These are phyloP conservation scores for Dactylella cylindrospora DNA, from an alignment of 2,329 filamentous ascomycete species.

Conservation along the genomic window DNA sequence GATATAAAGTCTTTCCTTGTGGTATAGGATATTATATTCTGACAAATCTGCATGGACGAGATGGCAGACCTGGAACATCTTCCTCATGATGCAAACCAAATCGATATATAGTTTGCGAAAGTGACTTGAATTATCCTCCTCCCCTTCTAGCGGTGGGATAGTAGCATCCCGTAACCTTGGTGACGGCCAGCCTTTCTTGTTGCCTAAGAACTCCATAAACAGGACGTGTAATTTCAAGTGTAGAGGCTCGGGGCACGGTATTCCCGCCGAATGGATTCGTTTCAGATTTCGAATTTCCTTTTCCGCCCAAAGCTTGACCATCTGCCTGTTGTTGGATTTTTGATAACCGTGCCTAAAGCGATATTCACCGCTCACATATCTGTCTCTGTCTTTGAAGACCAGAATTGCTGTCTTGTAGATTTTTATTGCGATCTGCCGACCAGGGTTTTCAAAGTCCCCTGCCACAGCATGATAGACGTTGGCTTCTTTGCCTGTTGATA, in stretches of 20 bases:
- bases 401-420: constrained; percentile 98
- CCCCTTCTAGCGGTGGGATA: constrained; percentile 61
- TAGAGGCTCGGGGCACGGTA: constrained; percentile 86
- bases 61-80: constrained; percentile 86
- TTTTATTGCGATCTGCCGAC: constrained; percentile 78
- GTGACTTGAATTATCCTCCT: constrained; percentile 56
- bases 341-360: constrained; percentile 87
- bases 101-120: constrained; percentile 81
- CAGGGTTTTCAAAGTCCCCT: constrained; percentile 56
- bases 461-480: constrained; percentile 91
- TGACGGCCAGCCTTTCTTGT: constrained; percentile 81
- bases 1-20: constrained; percentile 78
- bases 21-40: constrained; percentile 96
- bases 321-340: constrained; percentile 90
- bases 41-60: constrained; percentile 95
- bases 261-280: constrained; percentile 77
- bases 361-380: constrained; percentile 93
- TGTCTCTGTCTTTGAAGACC: constrained; percentile 95
- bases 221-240: constrained; percentile 90
- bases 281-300: constrained; percentile 96
- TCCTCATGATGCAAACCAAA: constrained; percentile 82
- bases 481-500: constrained; percentile 96
- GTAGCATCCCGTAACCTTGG: constrained; percentile 85
- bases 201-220: constrained; percentile 90
- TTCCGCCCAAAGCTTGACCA: constrained; percentile 98